A percentile compares a stretch with the other conserved stretches of the same genome.
These are phyloP conservation scores for Malassezia sp. DNA, from an alignment of 1,284 basidiomycete genomes.

Conservation along the genomic window DNA sequence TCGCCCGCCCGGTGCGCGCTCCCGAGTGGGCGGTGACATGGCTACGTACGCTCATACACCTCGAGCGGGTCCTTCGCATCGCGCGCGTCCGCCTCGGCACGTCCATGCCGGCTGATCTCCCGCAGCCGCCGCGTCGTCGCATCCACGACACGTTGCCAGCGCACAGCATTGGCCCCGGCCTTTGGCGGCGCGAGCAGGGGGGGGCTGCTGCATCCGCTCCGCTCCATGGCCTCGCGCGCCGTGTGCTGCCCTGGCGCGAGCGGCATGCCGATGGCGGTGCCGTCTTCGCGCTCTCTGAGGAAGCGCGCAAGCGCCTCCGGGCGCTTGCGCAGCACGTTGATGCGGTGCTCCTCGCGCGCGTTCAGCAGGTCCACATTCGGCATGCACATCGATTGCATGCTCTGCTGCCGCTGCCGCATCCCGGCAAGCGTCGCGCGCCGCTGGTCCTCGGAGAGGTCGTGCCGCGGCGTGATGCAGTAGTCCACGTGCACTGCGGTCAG, in stretches of 20 bases:
- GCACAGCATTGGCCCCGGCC: conserved; percentile 1
- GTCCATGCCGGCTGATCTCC: conserved; percentile 28
- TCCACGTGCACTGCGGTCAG: no score
- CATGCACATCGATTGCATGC: conserved; percentile 24
- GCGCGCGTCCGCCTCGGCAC: conserved; percentile 16
- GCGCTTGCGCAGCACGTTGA: conserved; percentile 20
- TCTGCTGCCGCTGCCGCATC: conserved; percentile 21
- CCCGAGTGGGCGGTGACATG: no score
- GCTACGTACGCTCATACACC: conserved; percentile 18
- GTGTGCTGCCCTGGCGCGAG: conserved; percentile 30
- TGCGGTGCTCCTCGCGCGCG: conserved; percentile 26
- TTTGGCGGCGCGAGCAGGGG: neutral
- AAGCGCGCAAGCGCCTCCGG: conserved; percentile 30
- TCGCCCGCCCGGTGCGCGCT: no score
- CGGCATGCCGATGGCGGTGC: conserved; percentile 37
- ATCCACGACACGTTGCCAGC: conserved; percentile 24
- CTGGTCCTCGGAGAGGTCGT: conserved; percentile 22
- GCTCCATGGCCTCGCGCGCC: conserved; percentile 10
- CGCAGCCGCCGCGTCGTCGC: conserved; percentile 20
- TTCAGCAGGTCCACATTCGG: conserved; percentile 43
- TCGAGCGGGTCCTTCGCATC: conserved; percentile 9
- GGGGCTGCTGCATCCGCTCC: neutral
- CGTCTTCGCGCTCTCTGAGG: conserved; percentile 26
- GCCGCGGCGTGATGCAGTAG: conserved; percentile 29
- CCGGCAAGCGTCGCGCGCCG: conserved; percentile 22